Evolutionary conservation across 1,284 basidiomycete genomes (phyloP), one percentile per base, ranked within the genome.

Genomic region (Ceratobasidium sp.): DNA sequence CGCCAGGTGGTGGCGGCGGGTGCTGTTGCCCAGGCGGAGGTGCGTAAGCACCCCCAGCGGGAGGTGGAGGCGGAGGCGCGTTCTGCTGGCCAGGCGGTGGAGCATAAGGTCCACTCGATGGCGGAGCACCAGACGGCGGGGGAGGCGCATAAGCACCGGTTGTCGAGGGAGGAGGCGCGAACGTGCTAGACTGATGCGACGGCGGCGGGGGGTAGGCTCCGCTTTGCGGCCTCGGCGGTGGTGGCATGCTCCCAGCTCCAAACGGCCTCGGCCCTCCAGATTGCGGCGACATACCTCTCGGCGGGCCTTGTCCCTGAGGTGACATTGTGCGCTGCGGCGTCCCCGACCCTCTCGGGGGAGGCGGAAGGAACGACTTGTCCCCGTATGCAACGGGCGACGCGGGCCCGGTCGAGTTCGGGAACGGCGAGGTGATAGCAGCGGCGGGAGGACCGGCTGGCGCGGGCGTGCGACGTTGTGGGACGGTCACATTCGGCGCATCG

Each of bases 361-460:
- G 83, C 14, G 82, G 64, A 5, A 66, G 81, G n/a, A 82, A 80
- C 14, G 78, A 83, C 65, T 84, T 83, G 59, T 83, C 80, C 16
- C 82, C 62, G 77, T 80, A 80, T 8, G 82, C 82, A 23, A 78
- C 69, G 6, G 88, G 88, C 12, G 85, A 85, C 27, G 88, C 86
- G 20, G 86, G n/a, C n/a, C n/a, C n/a, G n/a, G n/a, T n/a, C n/a
- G n/a, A n/a, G n/a, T n/a, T n/a, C n/a, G n/a, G n/a, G 86, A 35
- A 86, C 85, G 20, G 96, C 35, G 94, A 90, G 18, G 92, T 92
- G 84, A 98, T 97, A 0, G 94, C 89, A 3, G 87, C 86, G 0
- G 89, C 90, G 81, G 93, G 93, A 10, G 80, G 80, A 71, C 84
- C 87, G 8, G 88, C 82, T 1, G 89, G 86, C 52, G 87, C 87